A percentile compares a stretch with the other conserved stretches of the same genome.
These are phyloP conservation scores for Nicotiana benthamiana DNA, from an alignment of 257 asterid genomes.

Conservation along the genomic window DNA sequence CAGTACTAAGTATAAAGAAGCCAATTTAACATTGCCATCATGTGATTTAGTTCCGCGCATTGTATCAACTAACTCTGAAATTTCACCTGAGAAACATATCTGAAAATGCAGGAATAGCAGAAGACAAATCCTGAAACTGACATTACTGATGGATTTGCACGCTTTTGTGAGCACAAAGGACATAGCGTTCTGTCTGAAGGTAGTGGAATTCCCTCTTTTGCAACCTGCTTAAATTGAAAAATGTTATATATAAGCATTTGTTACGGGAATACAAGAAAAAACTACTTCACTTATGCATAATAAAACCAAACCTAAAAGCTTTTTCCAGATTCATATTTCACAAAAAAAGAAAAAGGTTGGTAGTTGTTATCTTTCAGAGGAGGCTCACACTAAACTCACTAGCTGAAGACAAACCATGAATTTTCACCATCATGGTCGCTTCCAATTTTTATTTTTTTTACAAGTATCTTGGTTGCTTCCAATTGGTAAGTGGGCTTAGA, in stretches of 20 bases:
- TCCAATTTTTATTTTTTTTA: not conserved
- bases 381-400: not conserved
- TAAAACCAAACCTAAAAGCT: not conserved
- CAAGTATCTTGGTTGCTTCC: not conserved
- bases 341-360: not conserved
- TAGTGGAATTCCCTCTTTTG: constrained; percentile 84
- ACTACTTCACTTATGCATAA: not conserved
- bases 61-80: not conserved
- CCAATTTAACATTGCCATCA: not conserved
- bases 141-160: constrained; percentile 82
- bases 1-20: not conserved
- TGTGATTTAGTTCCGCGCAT: not conserved
- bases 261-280: not conserved
- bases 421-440: not conserved
- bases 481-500: not conserved
- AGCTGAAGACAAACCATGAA: not conserved
- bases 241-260: not conserved
- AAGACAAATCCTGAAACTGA: constrained; percentile 92
- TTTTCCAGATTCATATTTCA: not conserved
- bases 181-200: constrained; percentile 73
- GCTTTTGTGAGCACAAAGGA: constrained; percentile 84
- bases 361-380: not conserved
- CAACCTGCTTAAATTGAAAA: constrained; percentile 47
- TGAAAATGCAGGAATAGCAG: constrained; percentile 91
- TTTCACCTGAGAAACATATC: constrained; percentile 83